Conservation (phyloP, 2,329 filamentous ascomycete genomes). For the Aspergillus persii region DNA sequence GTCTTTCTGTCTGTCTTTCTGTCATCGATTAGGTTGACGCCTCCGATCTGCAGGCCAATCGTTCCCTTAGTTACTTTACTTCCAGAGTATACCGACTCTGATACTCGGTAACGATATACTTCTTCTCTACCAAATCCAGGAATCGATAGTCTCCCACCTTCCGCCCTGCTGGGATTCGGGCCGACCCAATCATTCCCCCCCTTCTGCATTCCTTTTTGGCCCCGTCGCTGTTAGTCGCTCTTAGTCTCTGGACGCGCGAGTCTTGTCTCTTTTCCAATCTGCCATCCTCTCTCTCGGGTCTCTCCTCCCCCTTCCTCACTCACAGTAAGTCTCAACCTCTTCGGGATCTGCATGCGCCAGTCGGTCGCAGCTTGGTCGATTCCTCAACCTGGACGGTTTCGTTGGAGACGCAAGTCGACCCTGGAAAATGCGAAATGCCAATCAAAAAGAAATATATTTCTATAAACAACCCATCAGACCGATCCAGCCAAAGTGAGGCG, state of each 20-base stretch:
- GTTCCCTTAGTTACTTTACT: background rate
- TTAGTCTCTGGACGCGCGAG: too few relatives aligned
- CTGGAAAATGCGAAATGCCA: background rate
- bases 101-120: background rate
- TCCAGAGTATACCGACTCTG: background rate
- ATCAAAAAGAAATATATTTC: background rate
- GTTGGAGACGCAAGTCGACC: background rate
- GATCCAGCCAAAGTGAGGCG: constrained; percentile 4
- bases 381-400: background rate
- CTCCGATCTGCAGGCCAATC: background rate
- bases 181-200: background rate
- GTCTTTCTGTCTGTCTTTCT: background rate
- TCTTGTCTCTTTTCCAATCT: too few relatives aligned
- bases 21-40: background rate
- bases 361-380: background rate
- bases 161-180: constrained; percentile 1
- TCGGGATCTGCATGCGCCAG: too few relatives aligned
- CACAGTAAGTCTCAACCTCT: too few relatives aligned
- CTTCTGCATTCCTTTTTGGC: background rate
- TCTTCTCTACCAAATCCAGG: background rate
- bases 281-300: too few relatives aligned
- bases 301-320: too few relatives aligned
- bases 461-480: too few relatives aligned
- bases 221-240: too few relatives aligned
- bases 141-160: constrained; percentile 4